Percentiles rank a stretch among this genome's conserved stretches.
Conservation (phyloP, 192 early-diverging fungal genomes). For the Geranomyces variabilis region DNA sequence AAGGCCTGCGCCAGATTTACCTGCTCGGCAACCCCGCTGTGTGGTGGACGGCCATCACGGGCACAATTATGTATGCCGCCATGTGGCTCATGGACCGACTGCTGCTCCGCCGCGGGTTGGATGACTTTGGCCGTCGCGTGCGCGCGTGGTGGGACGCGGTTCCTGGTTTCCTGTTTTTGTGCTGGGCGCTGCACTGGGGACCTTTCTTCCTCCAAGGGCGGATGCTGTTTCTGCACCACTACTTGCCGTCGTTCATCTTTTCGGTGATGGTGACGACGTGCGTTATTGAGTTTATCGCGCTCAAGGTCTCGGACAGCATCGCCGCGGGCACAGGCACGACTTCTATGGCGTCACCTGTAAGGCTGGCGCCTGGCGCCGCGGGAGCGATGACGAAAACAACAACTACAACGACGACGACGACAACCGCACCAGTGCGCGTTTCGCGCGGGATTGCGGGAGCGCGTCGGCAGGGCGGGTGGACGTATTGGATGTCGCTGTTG, state of each 20-base stretch:
- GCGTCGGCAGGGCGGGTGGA: slow-evolving; percentile 31
- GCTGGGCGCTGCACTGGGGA: slow-evolving; percentile 84
- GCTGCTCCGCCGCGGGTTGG: slow-evolving; percentile 72
- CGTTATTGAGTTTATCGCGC: slow-evolving; percentile 72
- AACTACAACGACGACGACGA: background rate
- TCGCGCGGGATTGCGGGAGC: background rate
- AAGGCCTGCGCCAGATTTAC: slow-evolving; percentile 82
- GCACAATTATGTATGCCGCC: slow-evolving; percentile 63
- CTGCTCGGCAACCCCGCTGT: slow-evolving; percentile 87
- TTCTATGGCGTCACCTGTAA: background rate
- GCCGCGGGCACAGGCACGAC: background rate
- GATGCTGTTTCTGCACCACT: slow-evolving; percentile 93
- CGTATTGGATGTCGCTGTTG: slow-evolving; percentile 48
- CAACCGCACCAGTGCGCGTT: background rate
- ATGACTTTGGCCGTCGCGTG: slow-evolving; percentile 56
- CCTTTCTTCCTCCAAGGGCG: slow-evolving; percentile 95
- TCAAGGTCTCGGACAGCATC: slow-evolving; percentile 10
- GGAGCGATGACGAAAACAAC: background rate
- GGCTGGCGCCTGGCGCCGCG: background rate
- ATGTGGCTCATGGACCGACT: slow-evolving; percentile 73
- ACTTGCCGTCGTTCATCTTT: slow-evolving; percentile 86
- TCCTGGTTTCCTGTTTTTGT: slow-evolving; percentile 81
- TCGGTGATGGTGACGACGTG: slow-evolving; percentile 74
- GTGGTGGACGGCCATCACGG: slow-evolving; percentile 74
- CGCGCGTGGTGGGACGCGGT: slow-evolving; percentile 59